phyloP scores from a whole-genome alignment of 352 stramenopile genomes.

The Phytophthora multivora region DNA sequence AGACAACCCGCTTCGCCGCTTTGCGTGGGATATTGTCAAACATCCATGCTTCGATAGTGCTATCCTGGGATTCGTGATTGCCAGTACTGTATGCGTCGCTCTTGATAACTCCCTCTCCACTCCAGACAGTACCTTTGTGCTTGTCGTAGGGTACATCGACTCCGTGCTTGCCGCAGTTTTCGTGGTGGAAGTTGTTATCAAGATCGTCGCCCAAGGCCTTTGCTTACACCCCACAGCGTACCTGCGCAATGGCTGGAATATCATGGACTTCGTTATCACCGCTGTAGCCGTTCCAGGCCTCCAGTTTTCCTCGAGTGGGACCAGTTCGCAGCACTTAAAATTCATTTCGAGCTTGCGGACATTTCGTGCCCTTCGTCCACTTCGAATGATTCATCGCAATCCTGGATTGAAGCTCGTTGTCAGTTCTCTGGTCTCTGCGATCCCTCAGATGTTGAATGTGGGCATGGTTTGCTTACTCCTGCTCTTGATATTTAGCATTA shows the following conservation, averaged over 20 bases:
- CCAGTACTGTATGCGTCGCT: slow-evolving; percentile 72
- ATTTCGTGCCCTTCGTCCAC: slow-evolving; percentile 78
- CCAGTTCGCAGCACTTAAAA: slow-evolving; percentile 59
- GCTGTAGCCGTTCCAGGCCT: slow-evolving; percentile 34
- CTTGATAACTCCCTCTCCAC: slow-evolving; percentile 77
- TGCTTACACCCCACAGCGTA: slow-evolving; percentile 70
- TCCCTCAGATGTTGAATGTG: slow-evolving; percentile 86
- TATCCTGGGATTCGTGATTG: neutral
- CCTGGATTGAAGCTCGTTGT: slow-evolving; percentile 80
- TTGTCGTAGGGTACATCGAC: slow-evolving; percentile 65
- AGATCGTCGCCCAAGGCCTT: slow-evolving; percentile 87
- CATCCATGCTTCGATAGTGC: too few species aligned
- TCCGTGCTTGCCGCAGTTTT: slow-evolving; percentile 82
- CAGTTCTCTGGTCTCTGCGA: slow-evolving; percentile 74
- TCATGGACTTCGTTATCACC: slow-evolving; percentile 91
- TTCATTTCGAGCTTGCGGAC: slow-evolving; percentile 71
- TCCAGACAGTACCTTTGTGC: slow-evolving; percentile 46
- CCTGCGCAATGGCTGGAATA: slow-evolving; percentile 87
- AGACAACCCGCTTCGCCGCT: too few species aligned
- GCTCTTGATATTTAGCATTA: slow-evolving; percentile 90
- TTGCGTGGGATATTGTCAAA: too few species aligned
- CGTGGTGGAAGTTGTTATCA: slow-evolving; percentile 83
- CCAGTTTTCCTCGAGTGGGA: slow-evolving; percentile 71
- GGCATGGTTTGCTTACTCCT: slow-evolving; percentile 82
- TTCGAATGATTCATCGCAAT: slow-evolving; percentile 86